phyloP scores from a whole-genome alignment of 495 filamentous ascomycete species.

The Hypoxylon lienhwacheense region DNA sequence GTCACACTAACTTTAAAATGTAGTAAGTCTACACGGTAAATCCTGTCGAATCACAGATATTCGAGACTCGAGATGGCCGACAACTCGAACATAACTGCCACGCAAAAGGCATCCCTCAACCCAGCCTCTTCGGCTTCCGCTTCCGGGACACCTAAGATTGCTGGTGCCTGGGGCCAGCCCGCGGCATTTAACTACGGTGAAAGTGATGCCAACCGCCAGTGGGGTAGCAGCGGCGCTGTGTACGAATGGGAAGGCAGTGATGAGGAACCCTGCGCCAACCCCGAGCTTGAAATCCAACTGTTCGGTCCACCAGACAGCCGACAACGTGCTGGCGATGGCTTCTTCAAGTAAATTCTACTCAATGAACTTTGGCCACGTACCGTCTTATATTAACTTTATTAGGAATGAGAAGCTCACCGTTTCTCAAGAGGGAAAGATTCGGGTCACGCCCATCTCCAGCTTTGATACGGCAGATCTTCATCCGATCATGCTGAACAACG shows the following conservation, averaged over 20 bases:
- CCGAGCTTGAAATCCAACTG: slow-evolving; percentile 69
- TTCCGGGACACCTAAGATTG: slow-evolving; percentile 27
- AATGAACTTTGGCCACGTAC: neutral
- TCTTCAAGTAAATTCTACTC: slow-evolving; percentile 48
- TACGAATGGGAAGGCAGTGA: slow-evolving; percentile 88
- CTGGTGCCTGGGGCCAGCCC: slow-evolving; percentile 56
- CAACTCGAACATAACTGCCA: slow-evolving; percentile 41
- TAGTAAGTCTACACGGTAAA: no score
- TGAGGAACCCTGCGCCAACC: slow-evolving; percentile 74
- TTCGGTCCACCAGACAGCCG: slow-evolving; percentile 58
- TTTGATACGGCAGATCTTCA: slow-evolving; percentile 84
- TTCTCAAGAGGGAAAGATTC: slow-evolving; percentile 57
- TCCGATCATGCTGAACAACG: slow-evolving; percentile 77
- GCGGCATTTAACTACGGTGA: slow-evolving; percentile 60
- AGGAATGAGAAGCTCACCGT: slow-evolving; percentile 62
- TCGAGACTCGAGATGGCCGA: slow-evolving; percentile 44
- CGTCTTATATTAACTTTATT: neutral
- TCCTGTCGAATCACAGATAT: no score
- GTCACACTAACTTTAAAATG: no score
- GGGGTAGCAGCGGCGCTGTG: slow-evolving; percentile 55
- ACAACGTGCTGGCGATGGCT: slow-evolving; percentile 46
- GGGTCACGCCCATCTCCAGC: slow-evolving; percentile 57
- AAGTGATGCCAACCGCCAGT: slow-evolving; percentile 31
- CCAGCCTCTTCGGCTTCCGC: slow-evolving; percentile 18
- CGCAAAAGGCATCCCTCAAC: slow-evolving; percentile 40